Base-by-base conservation (phyloP, 371 early-diverging fungal species). In the Funneliformis caledonium region DNA sequence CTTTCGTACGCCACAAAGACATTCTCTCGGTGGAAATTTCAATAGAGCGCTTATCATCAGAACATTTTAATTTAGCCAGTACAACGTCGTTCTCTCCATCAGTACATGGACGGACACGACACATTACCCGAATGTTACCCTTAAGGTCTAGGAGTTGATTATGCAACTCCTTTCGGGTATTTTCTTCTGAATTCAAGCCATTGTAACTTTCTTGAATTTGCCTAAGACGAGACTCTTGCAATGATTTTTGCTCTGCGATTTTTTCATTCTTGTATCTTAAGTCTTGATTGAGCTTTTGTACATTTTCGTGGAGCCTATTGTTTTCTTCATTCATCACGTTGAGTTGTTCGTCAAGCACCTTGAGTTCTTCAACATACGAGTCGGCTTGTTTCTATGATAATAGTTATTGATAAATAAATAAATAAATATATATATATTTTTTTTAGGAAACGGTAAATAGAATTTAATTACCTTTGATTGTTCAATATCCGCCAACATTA, bases 91-190 rank as follows among this genome's bases (percentile, higher is more conserved):
- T 43, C 26, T 75, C 76, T 45, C 37, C 16, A 19, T 33, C 8
- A 33, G 42, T 11, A 22, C 8, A 42, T 43, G 99, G 99, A 52
- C 98, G 92, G 16, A 99, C 94, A 62, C 99, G 87, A 85, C 99
- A 99, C 84, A 99, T 97, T 16, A 99, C 98, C 37, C 99, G 92
- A 73, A 99, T 98, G 80, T 98, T 97, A 61, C 99, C 99, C 84
- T 98, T 98, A 56, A 99, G 88, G 86, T 99, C 98, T 73, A 96
- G 97, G 65, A 97, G 92, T 0, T 92, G 93, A 83, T 98, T 97
- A 87, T 98, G 99, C 37, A 97, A 83, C 59, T 88, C 85, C 78
- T 97, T 89, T 16, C 98, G 91, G 5, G 89, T 83, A 3, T 88
- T 91, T 83, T 98, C 98, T 75, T 91, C 47, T 37, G 11, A 16